Evolutionary conservation across 2,329 filamentous ascomycete species (phyloP).

Genomic region (Lasiodiplodia gonubiensis): DNA sequence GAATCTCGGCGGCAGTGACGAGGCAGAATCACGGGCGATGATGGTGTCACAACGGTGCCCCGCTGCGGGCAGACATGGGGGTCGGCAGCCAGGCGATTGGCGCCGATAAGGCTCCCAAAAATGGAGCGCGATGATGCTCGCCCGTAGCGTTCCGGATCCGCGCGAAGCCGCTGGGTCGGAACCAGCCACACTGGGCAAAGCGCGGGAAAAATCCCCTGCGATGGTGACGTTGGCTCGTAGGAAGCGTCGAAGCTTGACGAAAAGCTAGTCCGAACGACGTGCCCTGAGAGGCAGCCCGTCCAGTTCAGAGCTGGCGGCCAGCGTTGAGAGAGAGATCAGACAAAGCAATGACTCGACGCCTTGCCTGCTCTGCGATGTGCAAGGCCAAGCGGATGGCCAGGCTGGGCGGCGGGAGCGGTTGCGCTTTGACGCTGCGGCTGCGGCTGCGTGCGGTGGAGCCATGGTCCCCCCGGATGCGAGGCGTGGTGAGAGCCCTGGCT

Average conservation of each 20-base stretch:
- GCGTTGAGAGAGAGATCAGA: not conserved
- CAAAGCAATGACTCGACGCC: not conserved
- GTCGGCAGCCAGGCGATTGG: slow-evolving; percentile 14
- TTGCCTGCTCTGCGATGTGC: not conserved
- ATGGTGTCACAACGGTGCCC: not conserved
- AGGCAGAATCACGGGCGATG: not conserved
- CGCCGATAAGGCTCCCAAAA: slow-evolving; percentile 17
- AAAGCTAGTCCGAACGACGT: slow-evolving; percentile 19
- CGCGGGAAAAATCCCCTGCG: slow-evolving; percentile 11
- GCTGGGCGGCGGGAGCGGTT: slow-evolving; percentile 9
- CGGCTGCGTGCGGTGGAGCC: slow-evolving; percentile 20
- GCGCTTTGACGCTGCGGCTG: slow-evolving; percentile 16
- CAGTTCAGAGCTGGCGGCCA: too few species aligned
- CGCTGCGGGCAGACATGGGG: slow-evolving; percentile 3
- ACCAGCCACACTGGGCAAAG: slow-evolving; percentile 18
- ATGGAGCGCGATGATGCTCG: slow-evolving; percentile 8
- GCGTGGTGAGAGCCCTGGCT: not conserved
- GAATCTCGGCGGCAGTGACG: slow-evolving; percentile 1
- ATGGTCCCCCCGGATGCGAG: not conserved
- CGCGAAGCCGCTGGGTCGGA: slow-evolving; percentile 12
- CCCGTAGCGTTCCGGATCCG: slow-evolving; percentile 23
- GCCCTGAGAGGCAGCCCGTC: not conserved
- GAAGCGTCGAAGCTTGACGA: slow-evolving; percentile 21
- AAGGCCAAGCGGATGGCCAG: slow-evolving; percentile 8
- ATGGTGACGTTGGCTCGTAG: slow-evolving; percentile 16